Evolutionary conservation across 805 yeast species (phyloP).

Genomic region (Blastobotrys parvus): DNA sequence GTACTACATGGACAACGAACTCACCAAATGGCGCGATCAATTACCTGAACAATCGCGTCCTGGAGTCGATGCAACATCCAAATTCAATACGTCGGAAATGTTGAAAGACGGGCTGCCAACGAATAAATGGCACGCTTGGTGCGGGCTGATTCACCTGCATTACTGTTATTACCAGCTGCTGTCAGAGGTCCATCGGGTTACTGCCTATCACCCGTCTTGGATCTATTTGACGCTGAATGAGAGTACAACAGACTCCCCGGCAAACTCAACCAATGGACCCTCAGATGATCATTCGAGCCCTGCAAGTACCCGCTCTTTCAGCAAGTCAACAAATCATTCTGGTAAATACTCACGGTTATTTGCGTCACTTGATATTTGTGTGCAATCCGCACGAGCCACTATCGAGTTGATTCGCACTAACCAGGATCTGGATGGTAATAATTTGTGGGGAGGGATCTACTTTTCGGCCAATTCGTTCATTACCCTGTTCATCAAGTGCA

Average conservation of each 20-base stretch:
- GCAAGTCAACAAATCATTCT: too few relatives aligned
- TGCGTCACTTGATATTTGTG: conserved; percentile 14
- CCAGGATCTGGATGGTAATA: conserved; percentile 7
- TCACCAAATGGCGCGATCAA: conserved; percentile 16
- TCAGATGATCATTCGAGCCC: too few relatives aligned
- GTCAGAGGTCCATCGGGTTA: conserved; percentile 15
- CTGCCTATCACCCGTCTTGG: conserved; percentile 21
- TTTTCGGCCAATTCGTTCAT: conserved; percentile 12
- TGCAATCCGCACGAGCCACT: conserved; percentile 15
- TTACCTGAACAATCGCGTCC: conserved; percentile 15
- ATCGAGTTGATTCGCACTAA: conserved; percentile 12
- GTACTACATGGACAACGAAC: conserved; percentile 13
- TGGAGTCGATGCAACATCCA: conserved; percentile 5
- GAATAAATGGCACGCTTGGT: conserved; percentile 7
- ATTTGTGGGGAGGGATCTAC: too few relatives aligned
- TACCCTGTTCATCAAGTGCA: conserved; percentile 16
- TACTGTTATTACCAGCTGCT: conserved; percentile 16
- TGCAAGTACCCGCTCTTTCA: too few relatives aligned
- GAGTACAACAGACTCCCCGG: not conserved
- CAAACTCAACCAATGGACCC: not conserved
- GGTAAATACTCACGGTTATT: conserved; percentile 12
- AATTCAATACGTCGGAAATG: not conserved
- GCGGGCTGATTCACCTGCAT: conserved; percentile 12
- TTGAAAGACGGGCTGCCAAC: conserved; percentile 2
- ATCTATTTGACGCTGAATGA: conserved; percentile 7